A percentile compares a stretch with the other conserved stretches of the same genome.
phyloP scores from a whole-genome alignment of 371 early-diverging fungal species.

The Encephalitozoon intestinalis region DNA sequence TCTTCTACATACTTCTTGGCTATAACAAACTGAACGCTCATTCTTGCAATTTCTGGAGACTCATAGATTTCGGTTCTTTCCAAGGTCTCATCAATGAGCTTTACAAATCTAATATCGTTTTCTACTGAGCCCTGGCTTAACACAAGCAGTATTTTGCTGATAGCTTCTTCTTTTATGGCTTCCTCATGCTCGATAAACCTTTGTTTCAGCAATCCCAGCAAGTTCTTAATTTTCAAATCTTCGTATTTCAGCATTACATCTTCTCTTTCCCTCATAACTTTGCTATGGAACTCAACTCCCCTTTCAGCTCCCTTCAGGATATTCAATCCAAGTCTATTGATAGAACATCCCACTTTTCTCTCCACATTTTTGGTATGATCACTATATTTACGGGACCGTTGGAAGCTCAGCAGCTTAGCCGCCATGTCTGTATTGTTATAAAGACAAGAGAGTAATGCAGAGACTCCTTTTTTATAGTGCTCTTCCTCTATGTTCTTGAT shows the following conservation, averaged over 20 bases:
- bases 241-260: neutral
- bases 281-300: neutral
- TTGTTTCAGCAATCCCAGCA: neutral
- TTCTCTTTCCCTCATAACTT: neutral
- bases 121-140: slow-evolving; percentile 30
- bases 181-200: neutral
- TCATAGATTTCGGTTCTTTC: slow-evolving; percentile 15
- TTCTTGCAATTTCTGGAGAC: slow-evolving; percentile 20
- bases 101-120: slow-evolving; percentile 31
- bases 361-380: neutral
- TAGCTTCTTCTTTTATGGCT: neutral
- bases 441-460: neutral
- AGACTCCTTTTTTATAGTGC: neutral
- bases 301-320: neutral
- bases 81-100: slow-evolving; percentile 31
- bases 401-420: neutral
- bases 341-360: neutral
- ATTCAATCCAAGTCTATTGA: neutral
- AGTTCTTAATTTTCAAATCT: neutral
- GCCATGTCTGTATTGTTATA: neutral
- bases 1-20: slow-evolving; percentile 43
- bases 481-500: neutral
- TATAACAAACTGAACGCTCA: slow-evolving; percentile 41
- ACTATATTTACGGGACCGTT: neutral
- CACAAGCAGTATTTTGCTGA: neutral